These are phyloP conservation scores for Irpex sp. DNA, from an alignment of 1,284 basidiomycete genomes.

Conservation along the genomic window DNA sequence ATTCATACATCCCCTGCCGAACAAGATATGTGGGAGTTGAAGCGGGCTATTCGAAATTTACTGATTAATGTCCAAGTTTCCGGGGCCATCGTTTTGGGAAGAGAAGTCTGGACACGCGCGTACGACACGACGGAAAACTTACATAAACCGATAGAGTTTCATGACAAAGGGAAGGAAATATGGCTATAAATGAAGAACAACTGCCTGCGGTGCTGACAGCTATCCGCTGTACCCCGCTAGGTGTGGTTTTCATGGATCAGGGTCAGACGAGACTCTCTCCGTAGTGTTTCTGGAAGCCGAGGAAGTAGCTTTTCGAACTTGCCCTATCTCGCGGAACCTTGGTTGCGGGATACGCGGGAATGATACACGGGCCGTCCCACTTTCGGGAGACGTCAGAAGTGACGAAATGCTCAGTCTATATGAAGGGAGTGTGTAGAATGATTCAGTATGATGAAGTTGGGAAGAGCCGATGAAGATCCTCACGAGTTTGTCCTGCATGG, in stretches of 20 bases:
- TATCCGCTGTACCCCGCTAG: neutral
- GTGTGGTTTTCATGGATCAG: neutral
- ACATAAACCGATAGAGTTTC: neutral
- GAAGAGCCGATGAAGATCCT: neutral
- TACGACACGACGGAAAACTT: neutral
- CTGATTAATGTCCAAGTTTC: neutral
- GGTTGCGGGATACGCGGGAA: neutral
- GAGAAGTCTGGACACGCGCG: neutral
- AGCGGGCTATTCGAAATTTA: neutral
- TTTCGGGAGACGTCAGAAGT: neutral
- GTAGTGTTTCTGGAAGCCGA: neutral
- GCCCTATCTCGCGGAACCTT: neutral
- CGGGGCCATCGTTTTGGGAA: neutral
- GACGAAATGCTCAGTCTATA: neutral
- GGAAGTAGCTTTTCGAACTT: neutral
- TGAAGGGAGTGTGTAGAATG: neutral
- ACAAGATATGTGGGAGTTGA: neutral
- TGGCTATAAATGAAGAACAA: neutral
- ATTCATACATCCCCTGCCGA: neutral
- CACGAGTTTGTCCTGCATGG: neutral
- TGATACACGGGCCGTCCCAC: neutral
- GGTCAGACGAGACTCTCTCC: neutral
- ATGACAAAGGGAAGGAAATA: neutral
- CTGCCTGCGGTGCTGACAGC: neutral
- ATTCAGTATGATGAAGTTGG: neutral